Evolutionary conservation across 306 rosid species (phyloP).

Genomic region (Quercus mongolica): DNA sequence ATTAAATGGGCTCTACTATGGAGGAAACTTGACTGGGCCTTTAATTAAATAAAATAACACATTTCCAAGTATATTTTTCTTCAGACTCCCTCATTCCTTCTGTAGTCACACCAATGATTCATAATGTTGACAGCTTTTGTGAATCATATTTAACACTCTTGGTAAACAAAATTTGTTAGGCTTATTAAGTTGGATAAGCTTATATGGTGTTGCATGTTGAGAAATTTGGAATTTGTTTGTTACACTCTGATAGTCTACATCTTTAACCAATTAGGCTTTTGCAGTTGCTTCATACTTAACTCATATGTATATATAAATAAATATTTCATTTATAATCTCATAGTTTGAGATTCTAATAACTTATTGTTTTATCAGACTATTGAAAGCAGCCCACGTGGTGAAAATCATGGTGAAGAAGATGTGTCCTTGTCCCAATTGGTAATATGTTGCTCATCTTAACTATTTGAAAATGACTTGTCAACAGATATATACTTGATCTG

Average conservation of each 20-base stretch:
- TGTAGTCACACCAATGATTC: not conserved
- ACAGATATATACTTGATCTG: slow-evolving; percentile 1
- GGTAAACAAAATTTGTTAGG: not conserved
- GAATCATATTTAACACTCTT: not conserved
- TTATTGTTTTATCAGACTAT: slow-evolving; percentile 51
- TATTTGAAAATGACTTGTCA: slow-evolving; percentile 12
- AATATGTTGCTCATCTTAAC: slow-evolving; percentile 6
- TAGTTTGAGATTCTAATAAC: not conserved
- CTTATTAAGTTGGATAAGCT: not conserved
- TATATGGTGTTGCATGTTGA: not conserved
- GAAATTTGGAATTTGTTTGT: slow-evolving; percentile 2
- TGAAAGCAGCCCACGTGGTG: slow-evolving; percentile 80
- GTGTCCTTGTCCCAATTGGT: slow-evolving; percentile 83
- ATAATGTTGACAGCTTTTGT: not conserved
- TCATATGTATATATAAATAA: not conserved
- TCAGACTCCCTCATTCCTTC: not conserved
- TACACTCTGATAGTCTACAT: not conserved
- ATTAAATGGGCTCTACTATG: not conserved
- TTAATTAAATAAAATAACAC: not conserved
- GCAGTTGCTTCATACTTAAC: not conserved
- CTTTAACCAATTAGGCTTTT: not conserved
- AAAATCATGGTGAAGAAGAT: slow-evolving; percentile 67
- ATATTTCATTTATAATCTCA: not conserved
- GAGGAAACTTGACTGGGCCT: not conserved
- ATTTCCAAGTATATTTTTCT: not conserved